Base-by-base conservation (phyloP, 129 eudicot genomes). In the Centella asiatica region DNA sequence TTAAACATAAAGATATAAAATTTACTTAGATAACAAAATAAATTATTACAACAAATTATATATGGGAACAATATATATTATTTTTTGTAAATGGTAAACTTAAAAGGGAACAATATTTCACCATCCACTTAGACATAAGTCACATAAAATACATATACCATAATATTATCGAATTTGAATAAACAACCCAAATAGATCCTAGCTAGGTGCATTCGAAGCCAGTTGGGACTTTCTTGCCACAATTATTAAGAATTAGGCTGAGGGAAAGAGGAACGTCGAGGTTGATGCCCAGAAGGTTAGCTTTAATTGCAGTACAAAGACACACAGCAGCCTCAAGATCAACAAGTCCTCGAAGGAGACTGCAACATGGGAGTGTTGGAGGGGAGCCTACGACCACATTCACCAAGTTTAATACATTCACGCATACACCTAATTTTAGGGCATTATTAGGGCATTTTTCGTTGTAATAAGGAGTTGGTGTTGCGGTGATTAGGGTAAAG, bases 291-390 rank as follows among this genome's bases (percentile, higher is more conserved):
- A 86, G 64, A 74, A 85, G 4, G 31, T 81, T 81, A 8, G 85
- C 85, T 60, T 78, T 78, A 18, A 85, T 73, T 45, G 85, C 88
- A 39, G 86, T 81, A 76, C 95, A 85, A 27, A 85, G 86, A 71
- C 95, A 85, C 3, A 78, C 59, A 1, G 95, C 95, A 1, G 88
- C 94, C 67, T 85, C 94, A 1, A 85, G 83, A 48, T 81, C 82
- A 32, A 58, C 77, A 27, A 81, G 78, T 24, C 88, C 94, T 61
- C 73, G 24, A 11, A 85, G 67, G 34, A 85, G 79, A 33, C 72
- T 66, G 70, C 94, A 85, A 22, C 94, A 85, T 54, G 83, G 61
- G 61, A 56, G 61, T 6, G 61, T 56, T 0, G 61, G 61, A 1
- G 61, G 61, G 12, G 61, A 18, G 29, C 61, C 61, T 4, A 56